phyloP scores from a whole-genome alignment of 2,329 filamentous ascomycete species.

The Xylaria sp. region DNA sequence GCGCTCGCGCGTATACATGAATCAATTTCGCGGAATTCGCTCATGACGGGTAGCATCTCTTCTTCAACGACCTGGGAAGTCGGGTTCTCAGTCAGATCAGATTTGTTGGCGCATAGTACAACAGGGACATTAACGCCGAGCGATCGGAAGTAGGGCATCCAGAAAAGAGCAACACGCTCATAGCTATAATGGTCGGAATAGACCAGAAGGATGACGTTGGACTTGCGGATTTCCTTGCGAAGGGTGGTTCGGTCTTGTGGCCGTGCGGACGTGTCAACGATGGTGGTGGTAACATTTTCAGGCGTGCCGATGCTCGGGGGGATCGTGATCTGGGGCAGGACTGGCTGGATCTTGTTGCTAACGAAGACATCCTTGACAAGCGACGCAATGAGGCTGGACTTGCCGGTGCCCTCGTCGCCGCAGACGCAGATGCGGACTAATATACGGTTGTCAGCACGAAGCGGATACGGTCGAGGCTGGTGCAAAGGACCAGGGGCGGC shows the following conservation, averaged over 20 bases:
- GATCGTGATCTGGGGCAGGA: slow-evolving; percentile 94
- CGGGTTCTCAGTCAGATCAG: slow-evolving; percentile 81
- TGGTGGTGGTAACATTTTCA: slow-evolving; percentile 96
- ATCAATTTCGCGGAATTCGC: slow-evolving; percentile 98
- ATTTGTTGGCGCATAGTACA: slow-evolving; percentile 96
- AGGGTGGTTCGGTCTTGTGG: slow-evolving; percentile 92
- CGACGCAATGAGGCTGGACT: slow-evolving; percentile 91
- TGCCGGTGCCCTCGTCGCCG: slow-evolving; percentile 95
- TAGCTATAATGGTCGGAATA: slow-evolving; percentile 99
- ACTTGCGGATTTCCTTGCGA: slow-evolving; percentile 94
- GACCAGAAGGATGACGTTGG: slow-evolving; percentile 94
- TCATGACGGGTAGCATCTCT: slow-evolving; percentile 98
- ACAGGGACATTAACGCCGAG: slow-evolving; percentile 99
- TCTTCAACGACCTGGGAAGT: slow-evolving; percentile 91
- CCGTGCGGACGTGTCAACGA: slow-evolving; percentile 95
- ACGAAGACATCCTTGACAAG: slow-evolving; percentile 98
- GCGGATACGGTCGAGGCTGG: slow-evolving; percentile 3
- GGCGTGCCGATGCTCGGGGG: slow-evolving; percentile 92
- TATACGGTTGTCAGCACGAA: slow-evolving; percentile 13
- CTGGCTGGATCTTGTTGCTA: slow-evolving; percentile 91
- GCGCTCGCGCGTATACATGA: slow-evolving; percentile 96
- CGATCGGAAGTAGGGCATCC: slow-evolving; percentile 98
- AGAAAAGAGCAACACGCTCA: slow-evolving; percentile 94
- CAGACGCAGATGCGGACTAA: slow-evolving; percentile 92
- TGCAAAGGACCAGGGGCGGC: slow-evolving; percentile 7